These are phyloP conservation scores for Westerdykella ornata DNA, from an alignment of 2,329 filamentous ascomycete species.

Conservation along the genomic window DNA sequence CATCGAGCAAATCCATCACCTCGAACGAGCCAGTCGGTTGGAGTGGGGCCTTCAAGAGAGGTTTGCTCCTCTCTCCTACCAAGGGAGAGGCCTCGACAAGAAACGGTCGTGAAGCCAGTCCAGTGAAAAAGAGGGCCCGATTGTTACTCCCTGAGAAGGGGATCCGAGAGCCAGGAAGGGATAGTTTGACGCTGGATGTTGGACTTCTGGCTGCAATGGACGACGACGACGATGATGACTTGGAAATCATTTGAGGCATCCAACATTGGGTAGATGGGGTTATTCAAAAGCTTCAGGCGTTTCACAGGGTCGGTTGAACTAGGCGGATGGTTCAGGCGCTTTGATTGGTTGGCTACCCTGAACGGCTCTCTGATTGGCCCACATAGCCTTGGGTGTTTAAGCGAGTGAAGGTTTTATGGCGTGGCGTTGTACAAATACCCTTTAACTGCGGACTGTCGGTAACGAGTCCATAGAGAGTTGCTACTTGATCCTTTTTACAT, in stretches of 20 bases:
- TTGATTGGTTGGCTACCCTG: too few species aligned
- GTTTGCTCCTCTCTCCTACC: conserved; percentile 34
- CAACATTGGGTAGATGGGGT: not conserved
- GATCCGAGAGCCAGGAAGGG: conserved; percentile 45
- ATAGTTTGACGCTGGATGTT: conserved; percentile 36
- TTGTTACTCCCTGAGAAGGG: conserved; percentile 45
- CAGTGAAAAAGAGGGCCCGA: conserved; percentile 45
- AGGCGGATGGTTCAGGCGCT: conserved; percentile 15
- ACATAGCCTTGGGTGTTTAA: conserved; percentile 17
- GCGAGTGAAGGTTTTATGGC: conserved; percentile 14
- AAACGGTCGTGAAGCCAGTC: conserved; percentile 30
- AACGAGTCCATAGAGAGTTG: too few species aligned
- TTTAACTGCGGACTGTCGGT: too few species aligned
- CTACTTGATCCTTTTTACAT: too few species aligned
- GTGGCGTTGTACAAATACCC: too few species aligned
- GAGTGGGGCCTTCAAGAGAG: conserved; percentile 41
- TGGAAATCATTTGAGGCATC: conserved; percentile 41
- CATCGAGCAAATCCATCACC: conserved; percentile 25
- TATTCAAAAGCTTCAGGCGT: not conserved
- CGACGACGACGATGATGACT: conserved; percentile 43
- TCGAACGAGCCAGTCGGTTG: conserved; percentile 42
- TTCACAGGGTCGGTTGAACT: not conserved
- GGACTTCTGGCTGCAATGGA: conserved; percentile 35
- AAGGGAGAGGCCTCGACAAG: conserved; percentile 25
- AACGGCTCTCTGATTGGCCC: conserved; percentile 21